Conservation (phyloP, 2,329 filamentous ascomycete species). For the Phoma sp. region DNA sequence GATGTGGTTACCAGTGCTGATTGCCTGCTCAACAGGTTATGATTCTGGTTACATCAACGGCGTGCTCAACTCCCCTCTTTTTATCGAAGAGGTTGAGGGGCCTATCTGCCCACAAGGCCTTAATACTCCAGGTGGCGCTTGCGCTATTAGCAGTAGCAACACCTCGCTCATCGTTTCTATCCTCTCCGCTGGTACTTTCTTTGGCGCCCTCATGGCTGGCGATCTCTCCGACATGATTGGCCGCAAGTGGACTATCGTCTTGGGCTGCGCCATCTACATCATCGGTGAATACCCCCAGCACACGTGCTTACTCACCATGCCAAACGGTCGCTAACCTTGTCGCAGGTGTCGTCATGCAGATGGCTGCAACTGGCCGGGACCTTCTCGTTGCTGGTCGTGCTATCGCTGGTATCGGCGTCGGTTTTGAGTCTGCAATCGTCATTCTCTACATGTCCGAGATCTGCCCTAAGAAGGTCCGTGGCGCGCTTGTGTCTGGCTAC, state of each 20-base stretch:
- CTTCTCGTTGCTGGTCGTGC: conserved; percentile 35
- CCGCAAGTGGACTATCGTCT: conserved; percentile 65
- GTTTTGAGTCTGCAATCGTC: conserved; percentile 48
- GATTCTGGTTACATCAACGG: conserved; percentile 31
- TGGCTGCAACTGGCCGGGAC: conserved; percentile 13
- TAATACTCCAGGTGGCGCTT: conserved; percentile 28
- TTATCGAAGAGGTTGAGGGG: conserved; percentile 19
- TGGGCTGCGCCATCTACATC: conserved; percentile 30
- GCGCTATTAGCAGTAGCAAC: conserved; percentile 18
- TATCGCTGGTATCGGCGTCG: conserved; percentile 42
- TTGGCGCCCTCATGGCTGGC: conserved; percentile 73
- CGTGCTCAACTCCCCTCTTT: conserved; percentile 19
- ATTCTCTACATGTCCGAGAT: conserved; percentile 75
- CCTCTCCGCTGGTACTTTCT: conserved; percentile 77
- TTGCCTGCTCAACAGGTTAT: conserved; percentile 3
- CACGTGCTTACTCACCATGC: not conserved
- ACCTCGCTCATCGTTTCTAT: conserved; percentile 72
- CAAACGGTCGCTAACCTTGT: conserved; percentile 22
- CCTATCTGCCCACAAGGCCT: conserved; percentile 36
- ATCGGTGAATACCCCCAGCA: conserved; percentile 33
- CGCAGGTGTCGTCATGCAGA: conserved; percentile 18
- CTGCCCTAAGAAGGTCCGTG: conserved; percentile 73
- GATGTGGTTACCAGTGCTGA: conserved; percentile 55
- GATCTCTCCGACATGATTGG: conserved; percentile 70
- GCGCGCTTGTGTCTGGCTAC: conserved; percentile 71